These are phyloP conservation scores for Rutstroemia sp. DNA, from an alignment of 2,329 filamentous ascomycete species.

Conservation along the genomic window DNA sequence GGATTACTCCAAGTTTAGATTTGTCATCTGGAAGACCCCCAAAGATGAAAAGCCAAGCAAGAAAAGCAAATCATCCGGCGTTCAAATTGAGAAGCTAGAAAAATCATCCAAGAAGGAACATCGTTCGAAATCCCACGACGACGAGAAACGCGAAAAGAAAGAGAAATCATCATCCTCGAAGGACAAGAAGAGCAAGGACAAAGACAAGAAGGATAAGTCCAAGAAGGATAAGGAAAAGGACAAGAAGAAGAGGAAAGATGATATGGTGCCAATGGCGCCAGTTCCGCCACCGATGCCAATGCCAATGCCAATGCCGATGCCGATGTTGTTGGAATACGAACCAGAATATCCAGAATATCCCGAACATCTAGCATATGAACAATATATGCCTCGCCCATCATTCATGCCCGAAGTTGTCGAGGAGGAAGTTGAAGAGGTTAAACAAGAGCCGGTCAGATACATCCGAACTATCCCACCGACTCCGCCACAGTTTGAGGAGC, in stretches of 20 bases:
- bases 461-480: background rate
- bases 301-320: background rate
- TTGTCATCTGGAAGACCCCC: background rate
- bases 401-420: background rate
- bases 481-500: background rate
- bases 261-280: background rate
- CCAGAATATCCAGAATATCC: background rate
- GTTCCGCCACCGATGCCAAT: background rate
- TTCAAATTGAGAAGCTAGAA: conserved; percentile 10
- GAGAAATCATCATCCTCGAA: background rate
- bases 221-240: conserved; percentile 8
- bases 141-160: conserved; percentile 10
- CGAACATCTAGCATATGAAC: background rate
- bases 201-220: conserved; percentile 13
- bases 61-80: conserved; percentile 11
- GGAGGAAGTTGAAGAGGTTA: background rate
- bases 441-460: background rate
- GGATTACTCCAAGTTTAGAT: background rate
- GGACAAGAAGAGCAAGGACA: conserved; percentile 3
- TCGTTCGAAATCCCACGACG: background rate
- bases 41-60: conserved; percentile 3
- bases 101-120: conserved; percentile 13
- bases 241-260: background rate
- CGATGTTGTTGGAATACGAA: background rate
- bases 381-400: background rate